These are phyloP conservation scores for Erigeron philadelphicus DNA, from an alignment of 140 eudicot species.

Conservation along the genomic window DNA sequence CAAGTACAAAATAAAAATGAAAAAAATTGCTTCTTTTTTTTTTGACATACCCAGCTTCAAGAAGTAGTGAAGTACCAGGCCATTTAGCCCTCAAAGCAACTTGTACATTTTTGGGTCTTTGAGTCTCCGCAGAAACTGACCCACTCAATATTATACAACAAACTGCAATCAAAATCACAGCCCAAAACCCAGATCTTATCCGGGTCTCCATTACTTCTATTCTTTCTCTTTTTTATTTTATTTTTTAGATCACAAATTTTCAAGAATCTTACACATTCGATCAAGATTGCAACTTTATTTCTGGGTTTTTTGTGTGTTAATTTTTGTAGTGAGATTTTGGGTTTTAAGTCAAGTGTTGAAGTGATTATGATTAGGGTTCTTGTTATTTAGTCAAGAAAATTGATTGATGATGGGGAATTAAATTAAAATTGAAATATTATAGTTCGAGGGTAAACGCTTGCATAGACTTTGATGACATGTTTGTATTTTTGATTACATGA, in stretches of 20 bases:
- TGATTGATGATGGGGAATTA: not conserved
- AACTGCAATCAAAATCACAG: slow-evolving; percentile 30
- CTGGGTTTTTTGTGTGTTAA: slow-evolving; percentile 12
- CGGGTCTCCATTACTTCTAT: slow-evolving; percentile 48
- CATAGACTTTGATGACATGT: slow-evolving; percentile 28
- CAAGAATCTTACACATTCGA: slow-evolving; percentile 16
- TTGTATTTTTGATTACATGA: not conserved
- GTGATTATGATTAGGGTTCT: slow-evolving; percentile 27
- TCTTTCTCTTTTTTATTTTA: not conserved
- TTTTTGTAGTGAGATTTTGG: slow-evolving; percentile 11
- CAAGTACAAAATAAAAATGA: not conserved
- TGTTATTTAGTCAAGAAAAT: not conserved
- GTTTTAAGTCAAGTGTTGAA: slow-evolving; percentile 24
- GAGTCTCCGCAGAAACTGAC: slow-evolving; percentile 45
- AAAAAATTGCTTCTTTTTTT: not conserved
- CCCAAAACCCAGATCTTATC: slow-evolving; percentile 56
- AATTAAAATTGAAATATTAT: not conserved
- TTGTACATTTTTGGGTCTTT: slow-evolving; percentile 85
- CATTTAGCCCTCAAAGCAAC: slow-evolving; percentile 93
- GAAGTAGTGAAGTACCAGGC: slow-evolving; percentile 78
- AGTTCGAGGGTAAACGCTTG: slow-evolving; percentile 23
- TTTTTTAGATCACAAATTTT: slow-evolving; percentile 35
- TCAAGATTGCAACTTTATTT: slow-evolving; percentile 22
- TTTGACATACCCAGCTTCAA: slow-evolving; percentile 82
- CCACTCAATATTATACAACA: slow-evolving; percentile 43